Conservation (phyloP, 2,329 filamentous ascomycete species). For the Stagonosporopsis vannaccii region DNA sequence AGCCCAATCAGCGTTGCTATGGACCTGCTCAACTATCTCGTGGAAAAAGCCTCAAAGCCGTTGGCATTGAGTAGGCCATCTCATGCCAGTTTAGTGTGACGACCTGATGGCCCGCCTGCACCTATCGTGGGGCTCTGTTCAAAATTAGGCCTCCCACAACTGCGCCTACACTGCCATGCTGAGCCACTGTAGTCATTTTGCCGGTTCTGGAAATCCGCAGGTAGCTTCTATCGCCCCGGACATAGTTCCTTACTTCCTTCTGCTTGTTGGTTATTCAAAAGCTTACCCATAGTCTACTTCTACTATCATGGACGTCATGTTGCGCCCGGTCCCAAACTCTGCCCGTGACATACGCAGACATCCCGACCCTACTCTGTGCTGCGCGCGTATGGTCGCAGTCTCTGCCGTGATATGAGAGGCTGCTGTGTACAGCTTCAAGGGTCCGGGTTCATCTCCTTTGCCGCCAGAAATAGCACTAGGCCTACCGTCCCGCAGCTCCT, state of each 20-base stretch:
- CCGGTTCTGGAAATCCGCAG: background rate
- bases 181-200: slow-evolving; percentile 6
- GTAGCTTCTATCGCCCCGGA: background rate
- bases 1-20: slow-evolving; percentile 18
- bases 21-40: background rate
- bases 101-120: slow-evolving; percentile 26
- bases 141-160: slow-evolving; percentile 14
- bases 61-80: background rate
- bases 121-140: slow-evolving; percentile 26
- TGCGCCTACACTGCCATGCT: slow-evolving; percentile 27
- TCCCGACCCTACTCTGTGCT: background rate
- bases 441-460: slow-evolving; percentile 5
- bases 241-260: background rate
- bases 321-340: slow-evolving; percentile 1
- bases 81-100: slow-evolving; percentile 16
- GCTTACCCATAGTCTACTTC: background rate
- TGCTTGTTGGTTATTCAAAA: background rate
- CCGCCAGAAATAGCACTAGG: slow-evolving; percentile 15
- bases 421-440: background rate
- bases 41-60: slow-evolving; percentile 16
- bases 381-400: background rate
- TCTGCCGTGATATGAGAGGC: background rate
- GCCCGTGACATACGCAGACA: background rate
- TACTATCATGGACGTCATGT: slow-evolving; percentile 3
- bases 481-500: slow-evolving; percentile 7